A percentile compares a stretch with the other conserved stretches of the same genome.
Conservation (phyloP, 768 basidiomycete species). For the Tylopilus vinaceipallidus region DNA sequence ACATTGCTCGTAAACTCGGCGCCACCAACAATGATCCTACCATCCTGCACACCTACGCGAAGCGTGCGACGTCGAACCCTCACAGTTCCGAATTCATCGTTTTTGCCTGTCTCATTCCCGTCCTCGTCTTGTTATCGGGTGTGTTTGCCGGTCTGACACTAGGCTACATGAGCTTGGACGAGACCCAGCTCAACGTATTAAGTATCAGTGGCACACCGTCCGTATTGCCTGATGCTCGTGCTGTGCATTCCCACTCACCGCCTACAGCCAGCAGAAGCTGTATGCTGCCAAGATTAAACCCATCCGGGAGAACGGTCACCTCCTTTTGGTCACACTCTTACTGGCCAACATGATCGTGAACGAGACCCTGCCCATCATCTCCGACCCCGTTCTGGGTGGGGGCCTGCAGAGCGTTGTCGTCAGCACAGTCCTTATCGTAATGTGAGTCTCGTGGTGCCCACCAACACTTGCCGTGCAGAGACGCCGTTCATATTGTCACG, state of each 20-base stretch:
- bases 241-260: background rate
- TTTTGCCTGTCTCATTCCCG: slow-evolving; percentile 66
- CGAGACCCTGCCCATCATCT: slow-evolving; percentile 82
- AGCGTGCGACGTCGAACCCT: slow-evolving; percentile 25
- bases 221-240: slow-evolving; percentile 27
- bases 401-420: slow-evolving; percentile 75
- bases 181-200: slow-evolving; percentile 86
- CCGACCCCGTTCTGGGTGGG: slow-evolving; percentile 77
- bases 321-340: slow-evolving; percentile 78
- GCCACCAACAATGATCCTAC: slow-evolving; percentile 7
- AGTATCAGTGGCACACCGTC: slow-evolving; percentile 83
- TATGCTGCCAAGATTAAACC: slow-evolving; percentile 87
- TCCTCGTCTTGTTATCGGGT: slow-evolving; percentile 81
- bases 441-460: slow-evolving; percentile 50
- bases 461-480: background rate
- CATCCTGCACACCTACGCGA: slow-evolving; percentile 28
- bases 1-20: slow-evolving; percentile 30
- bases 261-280: slow-evolving; percentile 65
- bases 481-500: background rate
- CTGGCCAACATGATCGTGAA: slow-evolving; percentile 92
- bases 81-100: slow-evolving; percentile 35
- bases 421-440: slow-evolving; percentile 83
- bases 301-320: slow-evolving; percentile 79
- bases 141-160: slow-evolving; percentile 90
- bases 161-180: slow-evolving; percentile 91